A percentile compares a stretch with the other conserved stretches of the same genome.
Conservation (phyloP, 2,329 filamentous ascomycete genomes). For the Sporothrix protearum region DNA sequence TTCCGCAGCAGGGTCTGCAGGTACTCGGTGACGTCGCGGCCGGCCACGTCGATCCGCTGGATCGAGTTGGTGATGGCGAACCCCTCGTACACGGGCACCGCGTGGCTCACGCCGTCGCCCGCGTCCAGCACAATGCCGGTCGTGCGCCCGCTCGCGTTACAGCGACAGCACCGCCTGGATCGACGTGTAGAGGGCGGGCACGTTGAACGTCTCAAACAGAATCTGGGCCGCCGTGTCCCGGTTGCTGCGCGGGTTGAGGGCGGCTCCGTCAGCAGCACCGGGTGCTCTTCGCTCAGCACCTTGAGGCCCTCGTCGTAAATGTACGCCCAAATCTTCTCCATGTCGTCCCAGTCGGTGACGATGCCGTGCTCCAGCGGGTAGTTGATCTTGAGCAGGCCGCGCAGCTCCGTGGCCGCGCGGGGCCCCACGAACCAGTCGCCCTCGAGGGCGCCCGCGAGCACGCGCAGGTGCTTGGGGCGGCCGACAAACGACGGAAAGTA, state of each 20-base stretch:
- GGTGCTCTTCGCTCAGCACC: conserved; percentile 97
- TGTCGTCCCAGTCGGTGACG: conserved; percentile 99
- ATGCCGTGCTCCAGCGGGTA: conserved; percentile 97
- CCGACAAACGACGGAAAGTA: conserved; percentile 97
- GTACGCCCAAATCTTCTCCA: conserved; percentile 99
- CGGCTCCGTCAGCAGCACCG: conserved; percentile 91
- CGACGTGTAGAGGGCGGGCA: conserved; percentile 91
- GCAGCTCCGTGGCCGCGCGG: conserved; percentile 78
- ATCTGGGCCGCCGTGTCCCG: conserved; percentile 96
- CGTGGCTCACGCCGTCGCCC: conserved; percentile 94
- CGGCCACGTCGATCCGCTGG: conserved; percentile 90
- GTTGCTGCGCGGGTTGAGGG: conserved; percentile 94
- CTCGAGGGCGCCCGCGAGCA: conserved; percentile 92
- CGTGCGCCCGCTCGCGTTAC: conserved; percentile 93
- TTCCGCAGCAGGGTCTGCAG: conserved; percentile 88
- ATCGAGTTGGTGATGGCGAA: conserved; percentile 97
- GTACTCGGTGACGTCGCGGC: conserved; percentile 92
- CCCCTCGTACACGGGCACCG: conserved; percentile 95
- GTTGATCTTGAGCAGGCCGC: conserved; percentile 89
- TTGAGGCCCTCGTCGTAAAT: conserved; percentile 95
- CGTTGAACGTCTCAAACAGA: conserved; percentile 98
- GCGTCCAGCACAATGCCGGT: conserved; percentile 94
- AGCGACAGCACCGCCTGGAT: conserved; percentile 95
- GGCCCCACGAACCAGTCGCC: conserved; percentile 96
- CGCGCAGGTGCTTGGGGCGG: conserved; percentile 88